Conservation (phyloP, 805 yeast genomes). For the Candida montana region DNA sequence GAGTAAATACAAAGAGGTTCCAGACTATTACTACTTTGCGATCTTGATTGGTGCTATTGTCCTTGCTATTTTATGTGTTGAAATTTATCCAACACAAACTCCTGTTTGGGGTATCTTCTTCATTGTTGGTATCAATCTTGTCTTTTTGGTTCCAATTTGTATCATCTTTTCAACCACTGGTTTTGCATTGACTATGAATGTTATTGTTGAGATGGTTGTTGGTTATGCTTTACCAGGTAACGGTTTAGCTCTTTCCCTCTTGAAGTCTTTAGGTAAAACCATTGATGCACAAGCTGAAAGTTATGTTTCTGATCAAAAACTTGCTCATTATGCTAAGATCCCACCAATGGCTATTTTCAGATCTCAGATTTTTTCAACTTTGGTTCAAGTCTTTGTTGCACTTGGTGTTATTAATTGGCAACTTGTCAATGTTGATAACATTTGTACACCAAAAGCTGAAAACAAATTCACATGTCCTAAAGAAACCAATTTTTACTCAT, state of each 20-base stretch:
- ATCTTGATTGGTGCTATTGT: conserved; percentile 38
- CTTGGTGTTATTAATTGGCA: conserved; percentile 33
- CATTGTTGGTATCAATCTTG: conserved; percentile 43
- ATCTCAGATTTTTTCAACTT: conserved; percentile 33
- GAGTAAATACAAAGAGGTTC: conserved; percentile 54
- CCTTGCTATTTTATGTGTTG: conserved; percentile 41
- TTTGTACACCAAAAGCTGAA: conserved; percentile 31
- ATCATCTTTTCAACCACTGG: conserved; percentile 46
- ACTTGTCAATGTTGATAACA: conserved; percentile 28
- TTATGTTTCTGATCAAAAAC: conserved; percentile 42
- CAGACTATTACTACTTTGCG: conserved; percentile 40
- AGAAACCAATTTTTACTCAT: conserved; percentile 36
- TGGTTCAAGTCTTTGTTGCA: conserved; percentile 26
- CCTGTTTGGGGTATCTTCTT: conserved; percentile 60
- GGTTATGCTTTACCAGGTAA: conserved; percentile 49
- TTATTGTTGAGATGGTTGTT: conserved; percentile 49
- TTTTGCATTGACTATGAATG: conserved; percentile 42
- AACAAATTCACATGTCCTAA: conserved; percentile 38
- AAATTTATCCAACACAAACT: conserved; percentile 43
- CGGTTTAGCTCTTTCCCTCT: conserved; percentile 46
- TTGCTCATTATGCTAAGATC: conserved; percentile 48
- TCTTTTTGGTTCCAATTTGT: conserved; percentile 49
- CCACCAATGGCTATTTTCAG: conserved; percentile 57
- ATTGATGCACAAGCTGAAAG: conserved; percentile 61
- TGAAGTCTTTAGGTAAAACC: conserved; percentile 51